Evolutionary conservation across 805 yeast genomes (phyloP), one percentile per base, ranked within the genome.

Genomic region (Kluyveromyces starmeri): DNA sequence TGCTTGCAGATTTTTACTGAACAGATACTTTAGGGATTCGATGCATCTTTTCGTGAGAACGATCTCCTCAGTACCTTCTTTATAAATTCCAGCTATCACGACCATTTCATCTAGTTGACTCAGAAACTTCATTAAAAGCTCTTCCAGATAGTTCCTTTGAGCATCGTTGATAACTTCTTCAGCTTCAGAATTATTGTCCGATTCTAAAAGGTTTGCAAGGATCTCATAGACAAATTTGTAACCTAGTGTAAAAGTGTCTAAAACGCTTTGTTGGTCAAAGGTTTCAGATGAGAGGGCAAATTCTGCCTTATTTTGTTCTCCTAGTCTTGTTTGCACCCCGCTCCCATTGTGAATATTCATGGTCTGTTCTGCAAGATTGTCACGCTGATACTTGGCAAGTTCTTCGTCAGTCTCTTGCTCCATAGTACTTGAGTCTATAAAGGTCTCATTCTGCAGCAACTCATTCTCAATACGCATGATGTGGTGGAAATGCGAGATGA

Each of bases 111-210:
- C 26, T 21, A 51, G 23, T 37, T 51, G 53, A 7, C 20, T 13
- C 13, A 39, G 36, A 16, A 47, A 47, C 16, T 40, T 43, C 7
- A 32, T 23, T 4, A 43, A 30, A 9, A 38, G 16, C 18, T 50
- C 53, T 14, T 41, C 41, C n/a, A 54, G 23, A 29, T 38, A 47
- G 32, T 47, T 47, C 5, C 28, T 22, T 32, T 53, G 58, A 7
- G 46, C 38, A 6, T 26, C 15, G 26, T 50, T 51, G 10, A 35
- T 32, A 7, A 20, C 17, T 9, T 27, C 35, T 11, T 21, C 27
- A 14, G 26, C 14, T 11, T 10, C 14, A 12, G 24, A 21, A 10
- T 22, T 11, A 7, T 22, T n/a, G 4, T 20, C 20, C 5, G 33
- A 22, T 32, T 52, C 55, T 4, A 46, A 19, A 4, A 44, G 26